Base-by-base conservation (phyloP, 257 asterid species). In the Oldenlandia corymbosa region DNA sequence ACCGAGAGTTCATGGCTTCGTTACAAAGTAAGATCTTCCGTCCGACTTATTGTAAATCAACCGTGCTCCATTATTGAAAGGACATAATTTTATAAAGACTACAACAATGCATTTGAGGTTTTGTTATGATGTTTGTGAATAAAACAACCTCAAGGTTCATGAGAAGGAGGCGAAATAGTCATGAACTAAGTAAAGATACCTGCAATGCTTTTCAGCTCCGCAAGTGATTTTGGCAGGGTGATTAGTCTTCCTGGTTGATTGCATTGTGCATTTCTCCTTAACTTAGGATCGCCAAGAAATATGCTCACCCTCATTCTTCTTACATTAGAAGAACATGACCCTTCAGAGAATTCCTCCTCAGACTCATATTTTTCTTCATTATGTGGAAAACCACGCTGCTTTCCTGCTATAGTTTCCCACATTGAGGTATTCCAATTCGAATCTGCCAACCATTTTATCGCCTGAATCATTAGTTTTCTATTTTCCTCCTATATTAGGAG, bases 371-470 rank as follows among this genome's bases (percentile, higher is more conserved):
- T 80, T 18, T 80, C 71, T 50, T 76, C 72, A 1, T 69, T 62
- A 60, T 42, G 59, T 30, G 43, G 58, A 13, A 74, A 45, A 46
- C 59, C 69, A 4, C 84, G 87, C 47, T 86, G 84, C 53, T 83
- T 91, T 10, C 79, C 73, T 24, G 84, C 58, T 66, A 91, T 64
- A n/a, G 94, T 90, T 20, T 85, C 83, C 98, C 96, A 91, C 55
- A 91, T 9, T 0, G 96, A 95, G 0, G 91, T 87, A 81, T 86
- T 75, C 21, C 91, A 96, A 14, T 83, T 80, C 12, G 64, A 21
- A 78, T 91, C 96, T 90, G 73, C 68, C 42, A 58, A 32, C 7
- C 54, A 20, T 20, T 9, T 34, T 24, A 13, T 1, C 2, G 30
- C 43, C 54, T 1, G 2, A 28, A 24, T 1, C 43, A 41, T 42